Evolutionary conservation across 78 protist genomes (phyloP).

Genomic region (Dictyostelium capitatum): DNA sequence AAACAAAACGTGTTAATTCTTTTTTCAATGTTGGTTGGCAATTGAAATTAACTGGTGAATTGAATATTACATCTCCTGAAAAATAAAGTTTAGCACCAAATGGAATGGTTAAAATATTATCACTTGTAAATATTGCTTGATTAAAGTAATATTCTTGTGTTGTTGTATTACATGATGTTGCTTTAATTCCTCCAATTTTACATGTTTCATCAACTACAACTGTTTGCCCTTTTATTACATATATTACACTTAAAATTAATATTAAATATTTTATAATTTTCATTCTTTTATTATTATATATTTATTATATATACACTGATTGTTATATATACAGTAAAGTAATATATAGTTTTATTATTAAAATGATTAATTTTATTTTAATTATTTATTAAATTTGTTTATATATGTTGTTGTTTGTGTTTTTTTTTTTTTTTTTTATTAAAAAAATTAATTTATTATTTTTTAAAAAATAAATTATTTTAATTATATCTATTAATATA

Average conservation of each 20-base stretch:
- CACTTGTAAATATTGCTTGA: not conserved
- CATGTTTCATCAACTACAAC: not conserved
- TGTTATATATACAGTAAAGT: no score
- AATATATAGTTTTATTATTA: not conserved
- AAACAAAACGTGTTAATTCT: not conserved
- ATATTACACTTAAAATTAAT: not conserved
- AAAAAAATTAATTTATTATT: not conserved
- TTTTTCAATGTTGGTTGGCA: slow-evolving; percentile 6
- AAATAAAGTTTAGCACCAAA: slow-evolving; percentile 6
- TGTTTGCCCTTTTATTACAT: not conserved
- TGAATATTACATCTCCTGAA: slow-evolving; percentile 14
- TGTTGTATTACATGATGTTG: not conserved
- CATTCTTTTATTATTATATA: not conserved
- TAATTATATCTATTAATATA: no score
- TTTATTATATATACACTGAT: no score
- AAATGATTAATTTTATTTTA: not conserved
- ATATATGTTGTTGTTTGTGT: not conserved
- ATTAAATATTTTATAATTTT: not conserved
- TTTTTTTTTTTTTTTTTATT: not conserved
- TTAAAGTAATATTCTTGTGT: not conserved
- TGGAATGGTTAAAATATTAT: not conserved
- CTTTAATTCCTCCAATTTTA: not conserved
- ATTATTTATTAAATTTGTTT: no score
- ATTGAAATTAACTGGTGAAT: slow-evolving; percentile 13
- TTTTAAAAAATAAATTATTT: not conserved